Percentiles rank a stretch among this genome's conserved stretches.
Conservation (phyloP, 768 basidiomycete genomes). For the Trametes maxima region DNA sequence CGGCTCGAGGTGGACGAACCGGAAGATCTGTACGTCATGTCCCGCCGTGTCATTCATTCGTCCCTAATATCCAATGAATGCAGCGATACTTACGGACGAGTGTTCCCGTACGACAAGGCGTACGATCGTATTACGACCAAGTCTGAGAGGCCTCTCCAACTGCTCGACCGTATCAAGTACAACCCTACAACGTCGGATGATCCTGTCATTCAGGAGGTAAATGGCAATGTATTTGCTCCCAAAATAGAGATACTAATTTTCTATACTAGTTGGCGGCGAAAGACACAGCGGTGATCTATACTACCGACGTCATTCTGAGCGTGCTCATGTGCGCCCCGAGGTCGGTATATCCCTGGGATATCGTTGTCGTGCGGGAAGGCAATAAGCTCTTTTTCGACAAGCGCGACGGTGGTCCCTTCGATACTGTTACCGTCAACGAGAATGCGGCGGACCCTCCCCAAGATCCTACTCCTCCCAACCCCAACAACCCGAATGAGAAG, state of each 20-base stretch:
- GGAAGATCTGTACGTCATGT: conserved; percentile 76
- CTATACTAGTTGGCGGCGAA: conserved; percentile 68
- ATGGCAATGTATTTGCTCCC: conserved; percentile 7
- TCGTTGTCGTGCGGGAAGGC: conserved; percentile 91
- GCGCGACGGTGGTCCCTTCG: conserved; percentile 95
- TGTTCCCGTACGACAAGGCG: conserved; percentile 91
- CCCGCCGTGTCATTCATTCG: not conserved
- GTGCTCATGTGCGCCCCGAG: conserved; percentile 96
- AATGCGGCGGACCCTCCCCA: conserved; percentile 94
- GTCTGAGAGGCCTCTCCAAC: conserved; percentile 86
- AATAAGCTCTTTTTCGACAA: conserved; percentile 96
- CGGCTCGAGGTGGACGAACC: conserved; percentile 93
- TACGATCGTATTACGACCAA: conserved; percentile 97
- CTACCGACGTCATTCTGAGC: conserved; percentile 93
- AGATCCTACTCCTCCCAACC: conserved; percentile 77
- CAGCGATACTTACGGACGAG: conserved; percentile 85
- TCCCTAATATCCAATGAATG: conserved; percentile 4
- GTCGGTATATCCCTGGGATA: conserved; percentile 98
- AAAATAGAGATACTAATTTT: not conserved
- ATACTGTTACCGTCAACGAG: conserved; percentile 98
- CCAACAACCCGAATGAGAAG: conserved; percentile 76
- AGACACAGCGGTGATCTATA: conserved; percentile 84
- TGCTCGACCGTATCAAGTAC: conserved; percentile 93
- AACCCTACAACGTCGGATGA: conserved; percentile 98
- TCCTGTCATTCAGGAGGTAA: conserved; percentile 90